Conservation (phyloP, 2,329 filamentous ascomycete species). For the Xylaria sp. region DNA sequence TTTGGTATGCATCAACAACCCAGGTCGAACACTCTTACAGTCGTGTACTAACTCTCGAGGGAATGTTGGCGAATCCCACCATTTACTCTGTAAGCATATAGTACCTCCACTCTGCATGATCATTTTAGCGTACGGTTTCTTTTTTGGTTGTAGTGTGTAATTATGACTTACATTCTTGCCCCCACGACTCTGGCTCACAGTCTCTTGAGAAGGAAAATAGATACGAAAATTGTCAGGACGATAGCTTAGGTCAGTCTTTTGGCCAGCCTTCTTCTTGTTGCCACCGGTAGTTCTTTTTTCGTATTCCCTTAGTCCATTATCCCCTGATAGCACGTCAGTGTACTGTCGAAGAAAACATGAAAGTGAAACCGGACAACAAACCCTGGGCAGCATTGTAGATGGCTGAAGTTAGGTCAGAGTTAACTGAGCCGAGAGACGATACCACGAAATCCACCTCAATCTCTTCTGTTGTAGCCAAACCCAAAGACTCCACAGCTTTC, state of each 20-base stretch:
- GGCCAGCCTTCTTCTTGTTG: constrained; percentile 47
- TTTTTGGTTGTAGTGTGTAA: background rate
- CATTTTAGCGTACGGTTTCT: constrained; percentile 24
- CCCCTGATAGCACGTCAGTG: constrained; percentile 47
- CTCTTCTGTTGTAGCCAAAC: constrained; percentile 64
- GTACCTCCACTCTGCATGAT: constrained; percentile 75
- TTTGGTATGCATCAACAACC: constrained; percentile 91
- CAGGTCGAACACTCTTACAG: constrained; percentile 74
- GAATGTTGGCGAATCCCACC: constrained; percentile 77
- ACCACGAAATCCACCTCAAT: constrained; percentile 80
- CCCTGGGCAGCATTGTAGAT: constrained; percentile 68
- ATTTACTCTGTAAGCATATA: constrained; percentile 79
- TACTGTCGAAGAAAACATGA: background rate
- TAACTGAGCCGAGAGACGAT: constrained; percentile 84
- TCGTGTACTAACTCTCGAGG: constrained; percentile 79
- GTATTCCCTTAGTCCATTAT: constrained; percentile 60
- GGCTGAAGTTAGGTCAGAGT: constrained; percentile 70
- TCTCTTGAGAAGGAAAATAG: constrained; percentile 82
- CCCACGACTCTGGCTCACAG: constrained; percentile 72
- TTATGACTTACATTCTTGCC: constrained; percentile 64
- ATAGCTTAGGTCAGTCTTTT: constrained; percentile 39
- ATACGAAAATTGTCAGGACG: constrained; percentile 70
- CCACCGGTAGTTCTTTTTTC: constrained; percentile 52
- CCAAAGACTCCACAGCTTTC: constrained; percentile 71
- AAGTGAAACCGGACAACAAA: constrained; percentile 47